Evolutionary conservation across 208 protist genomes (phyloP), one percentile per base, ranked within the genome.

Genomic region (Wallacemonas sp.): DNA sequence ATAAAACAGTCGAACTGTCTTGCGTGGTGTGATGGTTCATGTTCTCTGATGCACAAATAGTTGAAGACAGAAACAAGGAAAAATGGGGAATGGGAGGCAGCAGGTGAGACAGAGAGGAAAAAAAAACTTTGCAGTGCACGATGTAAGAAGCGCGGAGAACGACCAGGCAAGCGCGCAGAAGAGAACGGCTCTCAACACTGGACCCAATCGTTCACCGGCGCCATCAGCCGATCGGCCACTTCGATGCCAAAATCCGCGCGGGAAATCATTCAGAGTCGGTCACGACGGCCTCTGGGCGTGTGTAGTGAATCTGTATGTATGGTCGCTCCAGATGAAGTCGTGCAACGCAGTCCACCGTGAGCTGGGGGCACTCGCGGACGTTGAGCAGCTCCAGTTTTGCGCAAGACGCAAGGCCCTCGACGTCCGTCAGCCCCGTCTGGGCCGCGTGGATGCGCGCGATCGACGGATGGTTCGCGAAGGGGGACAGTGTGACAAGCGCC

Each of bases 1-100:
- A n/a, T n/a, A n/a, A n/a, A n/a, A n/a, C n/a, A n/a, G n/a, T n/a
- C n/a, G n/a, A n/a, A n/a, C n/a, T n/a, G n/a, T n/a, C n/a, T n/a
- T n/a, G n/a, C n/a, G n/a, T n/a, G n/a, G n/a, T n/a, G n/a, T n/a
- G n/a, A n/a, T n/a, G n/a, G n/a, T n/a, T n/a, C n/a, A n/a, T n/a
- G n/a, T n/a, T n/a, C n/a, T n/a, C n/a, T n/a, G n/a, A n/a, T n/a
- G n/a, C n/a, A n/a, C n/a, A n/a, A n/a, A n/a, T n/a, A n/a, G n/a
- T n/a, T n/a, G n/a, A n/a, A n/a, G n/a, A n/a, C n/a, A n/a, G n/a
- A n/a, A 57, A 26, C 33, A 57, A n/a, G 14, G 31, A 38, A 66
- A 16, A 61, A 31, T 46, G 54, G 33, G 38, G 33, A 25, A 72
- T 65, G 16, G n/a, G 23, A 25, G 28, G 23, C 12, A 45, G 61